Evolutionary conservation across 345 rosid species (phyloP).

Genomic region (Gossypium mustelinum): DNA sequence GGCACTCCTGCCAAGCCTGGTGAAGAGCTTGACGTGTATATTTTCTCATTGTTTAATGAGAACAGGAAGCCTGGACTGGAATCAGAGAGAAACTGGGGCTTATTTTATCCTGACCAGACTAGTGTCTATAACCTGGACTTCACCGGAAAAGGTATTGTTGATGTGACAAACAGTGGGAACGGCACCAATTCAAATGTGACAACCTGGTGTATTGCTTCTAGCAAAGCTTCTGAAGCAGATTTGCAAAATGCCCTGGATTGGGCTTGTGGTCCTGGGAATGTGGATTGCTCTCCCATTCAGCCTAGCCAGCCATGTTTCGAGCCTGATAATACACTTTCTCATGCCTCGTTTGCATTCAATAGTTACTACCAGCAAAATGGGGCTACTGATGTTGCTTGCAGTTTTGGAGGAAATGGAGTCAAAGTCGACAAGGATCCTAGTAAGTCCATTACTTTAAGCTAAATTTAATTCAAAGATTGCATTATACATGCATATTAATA

Average conservation of each 20-base stretch:
- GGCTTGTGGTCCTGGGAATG: constrained; percentile 97
- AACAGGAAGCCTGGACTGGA: constrained; percentile 79
- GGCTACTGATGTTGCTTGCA: constrained; percentile 75
- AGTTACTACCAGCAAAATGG: constrained; percentile 87
- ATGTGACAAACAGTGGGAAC: neutral
- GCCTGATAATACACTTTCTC: constrained; percentile 83
- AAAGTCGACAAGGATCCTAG: constrained; percentile 95
- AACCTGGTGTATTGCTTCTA: constrained; percentile 89
- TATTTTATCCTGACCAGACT: constrained; percentile 83
- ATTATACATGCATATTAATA: neutral
- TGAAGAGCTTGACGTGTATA: constrained; percentile 60
- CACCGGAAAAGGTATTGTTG: constrained; percentile 46
- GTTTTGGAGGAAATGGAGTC: constrained; percentile 84
- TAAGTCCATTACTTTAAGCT: constrained; percentile 29
- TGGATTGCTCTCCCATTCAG: constrained; percentile 89
- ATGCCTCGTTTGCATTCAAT: constrained; percentile 87
- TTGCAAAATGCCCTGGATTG: constrained; percentile 79
- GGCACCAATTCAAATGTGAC: constrained; percentile 47
- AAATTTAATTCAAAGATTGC: neutral
- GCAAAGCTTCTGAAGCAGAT: constrained; percentile 65
- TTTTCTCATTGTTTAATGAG: constrained; percentile 89
- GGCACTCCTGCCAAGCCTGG: constrained; percentile 94
- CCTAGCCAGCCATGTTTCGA: constrained; percentile 97
- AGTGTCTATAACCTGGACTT: constrained; percentile 86
- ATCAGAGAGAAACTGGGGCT: constrained; percentile 97